phyloP scores from a whole-genome alignment of 2,329 filamentous ascomycete species.

The Orbilia oligospora region DNA sequence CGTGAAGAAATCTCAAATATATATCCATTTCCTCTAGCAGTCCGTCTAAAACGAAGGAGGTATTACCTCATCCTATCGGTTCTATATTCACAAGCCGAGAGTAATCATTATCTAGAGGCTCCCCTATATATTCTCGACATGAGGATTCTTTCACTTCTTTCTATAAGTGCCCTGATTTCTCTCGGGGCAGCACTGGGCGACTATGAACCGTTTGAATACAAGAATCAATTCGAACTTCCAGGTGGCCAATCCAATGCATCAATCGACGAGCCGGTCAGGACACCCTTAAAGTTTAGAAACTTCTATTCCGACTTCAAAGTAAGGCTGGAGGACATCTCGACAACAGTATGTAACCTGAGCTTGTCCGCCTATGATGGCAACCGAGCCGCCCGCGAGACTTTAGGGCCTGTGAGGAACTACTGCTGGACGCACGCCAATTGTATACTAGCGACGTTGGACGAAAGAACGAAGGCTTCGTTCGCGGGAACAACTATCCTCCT shows the following conservation, averaged over 20 bases:
- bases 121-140: neutral
- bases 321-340: conserved; percentile 23
- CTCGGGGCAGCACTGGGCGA: neutral
- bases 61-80: neutral
- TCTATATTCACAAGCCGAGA: neutral
- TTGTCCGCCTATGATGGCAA: conserved; percentile 33
- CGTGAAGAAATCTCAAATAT: neutral
- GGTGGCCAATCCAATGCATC: conserved; percentile 32
- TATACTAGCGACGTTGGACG: conserved; percentile 26
- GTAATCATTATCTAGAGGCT: neutral
- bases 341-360: conserved; percentile 34
- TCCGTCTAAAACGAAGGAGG: neutral
- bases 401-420: conserved; percentile 20
- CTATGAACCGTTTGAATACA: conserved; percentile 34
- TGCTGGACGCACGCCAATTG: conserved; percentile 41
- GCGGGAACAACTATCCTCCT: conserved; percentile 32
- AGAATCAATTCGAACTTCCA: conserved; percentile 28
- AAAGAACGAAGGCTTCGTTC: conserved; percentile 28
- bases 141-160: neutral
- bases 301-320: conserved; percentile 26
- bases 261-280: conserved; percentile 22
- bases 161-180: neutral
- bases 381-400: conserved; percentile 11
- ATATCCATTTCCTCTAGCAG: neutral
- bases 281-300: conserved; percentile 22